Base-by-base conservation (phyloP, 192 early-diverging fungal genomes). In the Martensiomyces pterosporus region DNA sequence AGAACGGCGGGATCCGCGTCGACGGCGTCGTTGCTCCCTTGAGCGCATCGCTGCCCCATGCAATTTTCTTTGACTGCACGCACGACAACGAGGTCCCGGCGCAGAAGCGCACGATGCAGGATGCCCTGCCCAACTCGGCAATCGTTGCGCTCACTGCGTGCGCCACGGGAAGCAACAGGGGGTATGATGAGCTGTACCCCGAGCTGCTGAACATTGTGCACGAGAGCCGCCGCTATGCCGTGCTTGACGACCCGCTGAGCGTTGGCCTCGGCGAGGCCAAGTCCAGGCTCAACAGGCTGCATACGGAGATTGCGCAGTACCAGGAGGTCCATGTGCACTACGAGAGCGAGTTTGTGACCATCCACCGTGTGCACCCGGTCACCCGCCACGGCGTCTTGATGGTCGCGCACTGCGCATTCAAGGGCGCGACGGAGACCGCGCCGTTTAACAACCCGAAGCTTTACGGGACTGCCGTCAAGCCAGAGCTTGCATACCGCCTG, bases 1-100 rank as follows among this genome's bases (percentile, higher is more conserved):
- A 55, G 15, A 69, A 81, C 37, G 76, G 64, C 9, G 74, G 78
- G 4, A 47, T 53, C 4, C 51, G 55, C 3, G 40, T 75, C 2
- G 46, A 64, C 34, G 68, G 75, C 23, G 37, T 83, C 32, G 64
- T 95, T 3, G 81, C 89, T 9, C 77, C 90, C 14, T 61, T 94
- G 12, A 76, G 77, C 23, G 92, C 87, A 10, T 89, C 89, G 7
- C 67, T 67, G 15, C 92, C 94, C 3, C 94, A 98, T 52, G 92
- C 92, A 5, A 78, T 99, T 9, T 95, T 99, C 62, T 97, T 98
- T 85, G 97, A 99, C 66, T 97, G 94, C 78, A 98, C 97, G 10
- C 97, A 99, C 49, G 97, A 99, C 68, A 99, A 99, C 60, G 91
- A 97, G 67, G 89, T 89, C 2, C 97, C 97, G 2, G 79, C 86